phyloP scores from a whole-genome alignment of 164 flowering plant genomes.

The Magnolia kwangsiensis region DNA sequence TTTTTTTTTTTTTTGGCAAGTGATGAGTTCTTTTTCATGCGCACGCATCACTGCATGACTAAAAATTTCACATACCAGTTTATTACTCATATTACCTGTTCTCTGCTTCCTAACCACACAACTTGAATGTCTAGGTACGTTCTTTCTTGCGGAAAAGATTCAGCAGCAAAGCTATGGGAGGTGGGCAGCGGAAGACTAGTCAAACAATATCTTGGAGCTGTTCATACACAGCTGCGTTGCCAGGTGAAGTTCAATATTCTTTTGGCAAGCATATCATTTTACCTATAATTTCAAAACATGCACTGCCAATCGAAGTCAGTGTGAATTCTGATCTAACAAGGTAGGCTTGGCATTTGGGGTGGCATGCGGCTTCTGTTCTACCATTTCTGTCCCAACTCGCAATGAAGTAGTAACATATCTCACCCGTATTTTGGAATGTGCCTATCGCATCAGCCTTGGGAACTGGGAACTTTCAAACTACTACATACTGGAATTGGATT shows the following conservation, averaged over 20 bases:
- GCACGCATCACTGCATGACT: neutral
- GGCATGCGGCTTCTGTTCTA: neutral
- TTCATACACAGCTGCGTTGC: conserved; percentile 60
- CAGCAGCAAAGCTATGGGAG: conserved; percentile 80
- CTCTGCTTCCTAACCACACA: neutral
- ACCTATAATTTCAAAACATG: neutral
- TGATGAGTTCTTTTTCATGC: too few species aligned
- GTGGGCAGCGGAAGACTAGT: conserved; percentile 76
- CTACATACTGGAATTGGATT: neutral
- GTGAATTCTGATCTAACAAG: neutral
- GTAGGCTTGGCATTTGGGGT: neutral
- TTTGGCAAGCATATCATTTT: neutral
- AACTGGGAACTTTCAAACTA: neutral
- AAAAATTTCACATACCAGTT: neutral
- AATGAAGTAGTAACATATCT: too few species aligned
- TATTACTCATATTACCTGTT: neutral
- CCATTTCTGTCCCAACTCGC: neutral
- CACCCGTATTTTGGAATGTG: neutral
- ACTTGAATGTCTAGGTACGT: conserved; percentile 47
- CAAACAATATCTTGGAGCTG: conserved; percentile 77
- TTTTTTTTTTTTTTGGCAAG: too few species aligned
- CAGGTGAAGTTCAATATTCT: conserved; percentile 40
- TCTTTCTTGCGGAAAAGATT: conserved; percentile 86
- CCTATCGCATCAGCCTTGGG: neutral
- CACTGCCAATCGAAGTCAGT: neutral